phyloP scores from a whole-genome alignment of 768 basidiomycete genomes.

The Boletus vermiculosoides region DNA sequence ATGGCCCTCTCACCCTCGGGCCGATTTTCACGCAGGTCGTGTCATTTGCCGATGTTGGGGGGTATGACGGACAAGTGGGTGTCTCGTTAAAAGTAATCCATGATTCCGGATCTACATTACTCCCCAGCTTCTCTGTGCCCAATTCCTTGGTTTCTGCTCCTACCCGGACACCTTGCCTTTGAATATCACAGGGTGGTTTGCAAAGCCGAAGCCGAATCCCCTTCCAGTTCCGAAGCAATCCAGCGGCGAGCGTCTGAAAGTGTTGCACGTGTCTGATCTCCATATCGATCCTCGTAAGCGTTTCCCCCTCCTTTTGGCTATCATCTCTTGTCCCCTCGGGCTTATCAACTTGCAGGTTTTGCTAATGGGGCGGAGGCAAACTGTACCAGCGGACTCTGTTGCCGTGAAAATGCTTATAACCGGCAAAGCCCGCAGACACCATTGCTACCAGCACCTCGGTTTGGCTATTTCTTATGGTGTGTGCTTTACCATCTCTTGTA shows the following conservation, averaged over 20 bases:
- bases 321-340: neutral
- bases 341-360: conserved; percentile 45
- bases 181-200: conserved; percentile 67
- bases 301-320: neutral
- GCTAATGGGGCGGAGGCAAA: conserved; percentile 70
- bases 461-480: conserved; percentile 61
- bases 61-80: conserved; percentile 68
- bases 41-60: conserved; percentile 67
- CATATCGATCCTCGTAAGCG: conserved; percentile 69
- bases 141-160: conserved; percentile 57
- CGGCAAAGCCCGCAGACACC: conserved; percentile 47
- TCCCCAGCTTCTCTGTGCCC: conserved; percentile 54
- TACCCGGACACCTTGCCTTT: conserved; percentile 57
- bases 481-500: neutral
- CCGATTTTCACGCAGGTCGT: conserved; percentile 68
- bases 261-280: conserved; percentile 75
- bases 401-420: conserved; percentile 55
- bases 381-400: conserved; percentile 67
- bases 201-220: conserved; percentile 72
- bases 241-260: conserved; percentile 65
- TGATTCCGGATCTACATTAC: neutral
- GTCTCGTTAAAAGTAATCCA: neutral
- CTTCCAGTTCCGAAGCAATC: conserved; percentile 56
- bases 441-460: conserved; percentile 63
- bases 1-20: conserved; percentile 49